A percentile compares a stretch with the other conserved stretches of the same genome.
Evolutionary conservation across 768 basidiomycete species (phyloP).

Genomic region (Tubosaeta sp.): DNA sequence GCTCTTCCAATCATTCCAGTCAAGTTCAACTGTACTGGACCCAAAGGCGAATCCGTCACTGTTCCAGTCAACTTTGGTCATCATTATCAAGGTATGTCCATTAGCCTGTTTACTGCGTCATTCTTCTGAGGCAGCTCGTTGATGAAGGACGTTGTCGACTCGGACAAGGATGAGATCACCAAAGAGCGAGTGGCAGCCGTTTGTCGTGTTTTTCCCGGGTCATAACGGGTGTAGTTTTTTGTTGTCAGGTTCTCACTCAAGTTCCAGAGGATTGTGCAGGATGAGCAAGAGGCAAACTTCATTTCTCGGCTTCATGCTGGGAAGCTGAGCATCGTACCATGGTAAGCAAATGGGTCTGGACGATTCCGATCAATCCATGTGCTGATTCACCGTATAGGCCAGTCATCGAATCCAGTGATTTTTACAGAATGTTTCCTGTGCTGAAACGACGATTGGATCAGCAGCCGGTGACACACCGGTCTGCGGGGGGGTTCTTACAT

Average conservation of each 20-base stretch:
- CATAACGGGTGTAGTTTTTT: not conserved
- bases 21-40: conserved; percentile 54
- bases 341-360: conserved; percentile 27
- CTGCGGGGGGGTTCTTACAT: conserved; percentile 47
- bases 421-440: conserved; percentile 50
- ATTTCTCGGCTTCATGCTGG: conserved; percentile 57
- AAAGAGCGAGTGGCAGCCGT: conserved; percentile 40
- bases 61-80: conserved; percentile 55
- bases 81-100: conserved; percentile 53
- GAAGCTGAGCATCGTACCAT: conserved; percentile 53
- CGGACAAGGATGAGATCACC: conserved; percentile 54
- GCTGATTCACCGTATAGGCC: conserved; percentile 28
- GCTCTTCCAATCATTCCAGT: conserved; percentile 59
- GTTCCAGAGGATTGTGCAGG: conserved; percentile 55
- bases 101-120: accelerated
- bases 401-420: conserved; percentile 57
- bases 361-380: not conserved
- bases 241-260: conserved; percentile 53
- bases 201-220: not conserved
- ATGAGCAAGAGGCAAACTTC: conserved; percentile 59
- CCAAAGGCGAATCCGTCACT: conserved; percentile 54
- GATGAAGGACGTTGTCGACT: conserved; percentile 56
- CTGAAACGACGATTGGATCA: conserved; percentile 46
- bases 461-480: conserved; percentile 43
- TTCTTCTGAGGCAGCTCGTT: not conserved